Evolutionary conservation across 768 basidiomycete species (phyloP).

Genomic region (Mycena sanguinolenta): DNA sequence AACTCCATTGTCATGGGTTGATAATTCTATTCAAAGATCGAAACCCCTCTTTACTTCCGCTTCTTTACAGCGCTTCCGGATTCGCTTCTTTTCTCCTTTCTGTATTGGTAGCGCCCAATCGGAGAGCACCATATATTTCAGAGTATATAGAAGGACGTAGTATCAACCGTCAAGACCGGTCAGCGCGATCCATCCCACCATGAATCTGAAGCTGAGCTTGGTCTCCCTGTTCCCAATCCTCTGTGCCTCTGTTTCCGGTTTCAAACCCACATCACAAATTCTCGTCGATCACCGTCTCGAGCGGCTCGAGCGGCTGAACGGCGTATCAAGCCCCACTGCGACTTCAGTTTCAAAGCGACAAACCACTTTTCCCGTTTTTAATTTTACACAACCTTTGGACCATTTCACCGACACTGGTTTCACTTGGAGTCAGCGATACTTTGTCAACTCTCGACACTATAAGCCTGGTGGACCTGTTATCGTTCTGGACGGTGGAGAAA

Average conservation of each 20-base stretch:
- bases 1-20: constrained; percentile 14
- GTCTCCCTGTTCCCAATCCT: constrained; percentile 22
- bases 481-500: constrained; percentile 94
- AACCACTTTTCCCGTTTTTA: constrained; percentile 29
- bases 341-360: constrained; percentile 23
- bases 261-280: constrained; percentile 25
- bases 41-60: constrained; percentile 12
- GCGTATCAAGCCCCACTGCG: constrained; percentile 12
- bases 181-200: constrained; percentile 24
- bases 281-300: constrained; percentile 30
- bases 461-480: constrained; percentile 85
- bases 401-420: constrained; percentile 73
- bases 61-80: constrained; percentile 14
- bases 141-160: constrained; percentile 18
- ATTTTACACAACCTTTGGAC: constrained; percentile 87
- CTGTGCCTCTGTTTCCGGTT: constrained; percentile 26
- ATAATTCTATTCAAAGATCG: constrained; percentile 22
- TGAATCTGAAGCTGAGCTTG: constrained; percentile 27
- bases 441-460: constrained; percentile 90
- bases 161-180: constrained; percentile 12
- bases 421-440: constrained; percentile 91
- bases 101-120: constrained; percentile 17
- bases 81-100: constrained; percentile 24
- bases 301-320: constrained; percentile 27
- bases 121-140: constrained; percentile 17